Evolutionary conservation across 768 basidiomycete genomes (phyloP).

Genomic region (Plicaturopsis crispa): DNA sequence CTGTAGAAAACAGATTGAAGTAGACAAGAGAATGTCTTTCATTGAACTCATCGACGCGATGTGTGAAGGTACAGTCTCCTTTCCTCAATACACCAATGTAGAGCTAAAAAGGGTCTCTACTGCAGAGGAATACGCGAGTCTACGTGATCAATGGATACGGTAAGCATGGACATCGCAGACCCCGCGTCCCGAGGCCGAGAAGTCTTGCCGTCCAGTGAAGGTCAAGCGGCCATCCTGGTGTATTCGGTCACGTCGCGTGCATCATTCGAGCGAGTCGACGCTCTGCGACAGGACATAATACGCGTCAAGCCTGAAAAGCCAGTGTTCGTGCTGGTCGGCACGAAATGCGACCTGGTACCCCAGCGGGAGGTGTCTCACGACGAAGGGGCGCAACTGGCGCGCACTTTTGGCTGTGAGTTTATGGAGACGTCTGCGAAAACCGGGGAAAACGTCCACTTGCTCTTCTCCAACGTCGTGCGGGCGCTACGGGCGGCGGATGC

Average conservation of each 20-base stretch:
- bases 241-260: slow-evolving; percentile 7
- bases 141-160: no score
- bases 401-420: slow-evolving; percentile 18
- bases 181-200: no score
- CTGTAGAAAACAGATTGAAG: neutral
- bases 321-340: slow-evolving; percentile 19
- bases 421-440: slow-evolving; percentile 22
- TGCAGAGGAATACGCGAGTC: neutral
- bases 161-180: no score
- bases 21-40: neutral
- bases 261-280: slow-evolving; percentile 18
- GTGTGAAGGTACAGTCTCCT: neutral
- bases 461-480: neutral
- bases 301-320: slow-evolving; percentile 12
- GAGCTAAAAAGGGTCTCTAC: neutral
- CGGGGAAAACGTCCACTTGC: slow-evolving; percentile 15
- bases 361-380: slow-evolving; percentile 16
- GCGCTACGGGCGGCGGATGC: neutral
- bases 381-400: slow-evolving; percentile 17
- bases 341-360: slow-evolving; percentile 16
- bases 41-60: neutral
- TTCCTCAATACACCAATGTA: neutral
- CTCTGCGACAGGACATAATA: slow-evolving; percentile 16
- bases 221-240: neutral
- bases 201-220: no score